Base-by-base conservation (phyloP, 1,284 basidiomycete genomes). In the Ganoderma lingzhi region DNA sequence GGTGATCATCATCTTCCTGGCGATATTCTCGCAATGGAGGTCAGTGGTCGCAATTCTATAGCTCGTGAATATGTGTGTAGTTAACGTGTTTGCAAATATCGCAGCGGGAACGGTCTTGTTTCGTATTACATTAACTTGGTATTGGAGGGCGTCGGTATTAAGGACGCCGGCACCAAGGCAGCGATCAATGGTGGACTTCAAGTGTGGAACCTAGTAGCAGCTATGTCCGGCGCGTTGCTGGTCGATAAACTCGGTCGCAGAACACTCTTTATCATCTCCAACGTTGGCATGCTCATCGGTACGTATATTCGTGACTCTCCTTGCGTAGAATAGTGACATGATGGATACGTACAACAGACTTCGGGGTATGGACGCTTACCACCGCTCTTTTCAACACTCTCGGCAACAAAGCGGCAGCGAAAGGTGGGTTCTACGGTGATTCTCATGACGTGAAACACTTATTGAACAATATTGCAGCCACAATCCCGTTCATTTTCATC, bases 11-110 rank as follows among this genome's bases (percentile, higher is more conserved):
- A 76, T 90, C 70, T 88, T 89, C 32, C 80, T 91, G 64, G 88
- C 89, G 37, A 87, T 90, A 81, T 91, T 91, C 82, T 90, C 90
- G 1, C 88, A 90, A 30, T 92, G 90, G 90, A 90, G 87, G 88
- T 88, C 68, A 42, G 84, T 64, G 8, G n/a, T 63, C 39, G 9
- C 19, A 48, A 17, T 41, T 41, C 23, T 10, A 23, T 28, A 5
- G n/a, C 14, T 15, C 14, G 12, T 42, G 3, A 8, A 10, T 37
- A 19, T 35, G 37, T 12, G 10, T 12, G 23, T 23, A 23, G 23
- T 23, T 23, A 23, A 19, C 28, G 37, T 12, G 10, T 12, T 4
- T 53, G 12, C 12, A 5, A 8, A 51, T 28, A 23, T 8, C 17
- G n/a, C 64, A 89, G 87, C 70, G 87, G 88, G 0, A 90, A 91